Base-by-base conservation (phyloP, 345 rosid genomes). In the Moricandia arvensis region DNA sequence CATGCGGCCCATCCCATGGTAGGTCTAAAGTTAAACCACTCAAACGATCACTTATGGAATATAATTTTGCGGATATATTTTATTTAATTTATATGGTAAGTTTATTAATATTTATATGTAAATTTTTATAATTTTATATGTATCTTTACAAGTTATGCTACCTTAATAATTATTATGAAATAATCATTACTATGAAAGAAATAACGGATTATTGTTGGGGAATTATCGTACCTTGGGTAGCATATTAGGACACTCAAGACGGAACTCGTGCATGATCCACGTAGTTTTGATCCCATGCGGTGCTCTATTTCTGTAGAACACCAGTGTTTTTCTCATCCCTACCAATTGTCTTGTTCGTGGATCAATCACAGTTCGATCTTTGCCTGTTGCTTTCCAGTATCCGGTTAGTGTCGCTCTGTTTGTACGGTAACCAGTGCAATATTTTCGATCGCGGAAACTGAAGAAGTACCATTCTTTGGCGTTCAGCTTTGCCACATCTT, bases 261-360 rank as follows among this genome's bases (percentile, higher is more conserved):
- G 98, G 76, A 92, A 95, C 79, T 95, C 99, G 66, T 95, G 99
- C 99, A 95, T 95, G 69, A 95, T 95, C 99, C 99, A 95, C 38
- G 93, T 92, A 0, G 96, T 88, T 81, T 95, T 95, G 84, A 89
- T 88, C 38, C 99, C 99, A 68, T 90, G 85, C 0, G 99, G 99
- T 67, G 99, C 97, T 80, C 99, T 77, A 82, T 86, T 92, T 66
- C 82, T 72, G 78, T 95, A 92, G 81, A 95, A 92, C 10, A 95
- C 99, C 62, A 95, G 81, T 2, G 99, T 95, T 86, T 95, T 95
- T 62, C 99, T 88, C 99, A 95, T 95, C 82, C 99, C 99, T 17
- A 95, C 93, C 15, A 88, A 71, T 79, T 87, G 86, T 0, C 82
- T 77, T 2, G 89, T 87, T 1, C 68, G 17, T 6, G 96, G 93